phyloP scores from a whole-genome alignment of 148 eudicot species.

The Pharnaceum exiguum region DNA sequence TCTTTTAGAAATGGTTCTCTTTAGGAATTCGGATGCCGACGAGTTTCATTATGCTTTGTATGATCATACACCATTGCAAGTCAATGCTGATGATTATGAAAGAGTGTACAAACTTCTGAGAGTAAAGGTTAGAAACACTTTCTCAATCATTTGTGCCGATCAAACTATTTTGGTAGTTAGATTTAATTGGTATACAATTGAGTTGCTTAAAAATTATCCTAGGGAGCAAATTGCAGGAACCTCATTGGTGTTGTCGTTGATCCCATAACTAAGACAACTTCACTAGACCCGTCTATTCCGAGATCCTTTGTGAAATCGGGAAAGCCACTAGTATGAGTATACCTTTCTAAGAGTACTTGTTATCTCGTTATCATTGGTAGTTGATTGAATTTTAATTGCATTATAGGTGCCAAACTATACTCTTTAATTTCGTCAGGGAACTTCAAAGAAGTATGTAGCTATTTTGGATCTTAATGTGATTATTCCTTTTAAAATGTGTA shows the following conservation, averaged over 20 bases:
- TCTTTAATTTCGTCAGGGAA: neutral
- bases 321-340: slow-evolving; percentile 12
- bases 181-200: no score
- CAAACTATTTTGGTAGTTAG: no score
- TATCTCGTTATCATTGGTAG: no score
- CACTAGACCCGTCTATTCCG: slow-evolving; percentile 11
- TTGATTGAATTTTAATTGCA: no score
- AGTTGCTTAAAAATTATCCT: no score
- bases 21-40: slow-evolving; percentile 1
- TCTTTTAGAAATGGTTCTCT: slow-evolving; percentile 12
- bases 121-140: slow-evolving; percentile 3
- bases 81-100: slow-evolving; percentile 15
- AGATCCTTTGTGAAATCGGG: slow-evolving; percentile 5
- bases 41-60: neutral
- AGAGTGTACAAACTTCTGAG: slow-evolving; percentile 14
- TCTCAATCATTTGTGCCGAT: no score
- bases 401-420: slow-evolving; percentile 21
- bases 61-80: slow-evolving; percentile 17
- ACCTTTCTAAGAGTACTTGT: neutral
- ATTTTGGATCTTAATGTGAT: neutral
- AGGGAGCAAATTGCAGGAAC: slow-evolving; percentile 21
- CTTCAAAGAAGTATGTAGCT: slow-evolving; percentile 9
- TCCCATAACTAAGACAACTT: slow-evolving; percentile 6
- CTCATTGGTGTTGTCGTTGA: slow-evolving; percentile 8
- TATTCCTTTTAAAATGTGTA: neutral